A percentile compares a stretch with the other conserved stretches of the same genome.
Conservation (phyloP, 768 basidiomycete genomes). For the Russula olivacea region DNA sequence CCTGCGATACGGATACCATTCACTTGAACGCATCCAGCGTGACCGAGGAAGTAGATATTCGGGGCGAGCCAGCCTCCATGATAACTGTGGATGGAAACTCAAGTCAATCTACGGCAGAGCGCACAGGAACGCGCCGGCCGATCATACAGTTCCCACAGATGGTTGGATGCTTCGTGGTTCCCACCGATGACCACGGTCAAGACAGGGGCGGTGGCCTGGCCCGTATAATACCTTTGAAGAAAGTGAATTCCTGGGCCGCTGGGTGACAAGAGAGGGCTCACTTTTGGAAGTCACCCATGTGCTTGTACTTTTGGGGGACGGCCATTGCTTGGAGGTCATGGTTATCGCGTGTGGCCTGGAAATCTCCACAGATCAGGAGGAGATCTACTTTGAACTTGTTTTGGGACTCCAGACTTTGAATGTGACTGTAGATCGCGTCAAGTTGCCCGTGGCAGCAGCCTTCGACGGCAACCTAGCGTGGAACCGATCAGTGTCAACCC, state of each 20-base stretch:
- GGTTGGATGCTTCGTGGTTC: conserved; percentile 96
- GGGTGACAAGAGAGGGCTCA: conserved; percentile 28
- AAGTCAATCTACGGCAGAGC: conserved; percentile 1
- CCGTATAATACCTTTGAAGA: conserved; percentile 47
- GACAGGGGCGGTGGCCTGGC: conserved; percentile 47
- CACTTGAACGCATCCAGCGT: conserved; percentile 82
- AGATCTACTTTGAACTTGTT: conserved; percentile 71
- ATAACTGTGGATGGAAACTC: conserved; percentile 48
- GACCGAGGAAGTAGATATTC: conserved; percentile 93
- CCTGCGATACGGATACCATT: conserved; percentile 88
- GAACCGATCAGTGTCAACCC: neutral
- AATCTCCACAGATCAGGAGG: conserved; percentile 93
- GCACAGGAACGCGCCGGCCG: neutral
- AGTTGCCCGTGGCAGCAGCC: conserved; percentile 95
- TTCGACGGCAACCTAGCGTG: conserved; percentile 71
- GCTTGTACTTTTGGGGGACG: conserved; percentile 82
- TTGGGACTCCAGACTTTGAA: conserved; percentile 53
- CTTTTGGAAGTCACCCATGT: conserved; percentile 81
- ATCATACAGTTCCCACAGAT: conserved; percentile 90
- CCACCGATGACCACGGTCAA: conserved; percentile 94
- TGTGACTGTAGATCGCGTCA: conserved; percentile 76
- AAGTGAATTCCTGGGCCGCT: neutral
- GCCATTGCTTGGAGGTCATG: conserved; percentile 87
- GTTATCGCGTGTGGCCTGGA: conserved; percentile 84
- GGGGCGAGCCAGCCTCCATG: conserved; percentile 97